Evolutionary conservation across 2,329 filamentous ascomycete genomes (phyloP), one percentile per base, ranked within the genome.

Genomic region (Amauroascus niger): DNA sequence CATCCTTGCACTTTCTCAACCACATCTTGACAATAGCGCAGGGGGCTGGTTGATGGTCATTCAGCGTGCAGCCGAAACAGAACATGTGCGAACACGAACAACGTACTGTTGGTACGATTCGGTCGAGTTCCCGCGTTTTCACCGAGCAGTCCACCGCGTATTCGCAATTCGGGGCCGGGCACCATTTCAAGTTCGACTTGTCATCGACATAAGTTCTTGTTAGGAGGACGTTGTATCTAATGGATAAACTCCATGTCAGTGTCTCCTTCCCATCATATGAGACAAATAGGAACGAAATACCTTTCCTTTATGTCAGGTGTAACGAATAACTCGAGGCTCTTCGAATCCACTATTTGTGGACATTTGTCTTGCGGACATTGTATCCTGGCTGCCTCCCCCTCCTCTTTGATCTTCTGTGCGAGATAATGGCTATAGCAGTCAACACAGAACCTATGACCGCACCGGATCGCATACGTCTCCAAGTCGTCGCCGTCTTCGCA

Each of bases 1-100:
- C 93, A 67, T 98, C 93, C 54, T 93, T 93, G 67, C 93, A 98
- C 68, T 98, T 98, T 76, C 96, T 95, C 11, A 98, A 71, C 93
- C 93, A 98, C 67, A 81, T 85, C 77, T 93, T 96, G 49, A 97
- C 91, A 49, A 98, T 73, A 24, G 83, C 79, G 68, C 93, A 98
- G 0, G 93, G 91, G 2, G 91, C 87, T 2, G 93, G 93, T 64
- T 95, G 91, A 65, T 98, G 93, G 64, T 98, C 93, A 58, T 79
- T 82, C 30, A 91, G 78, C 7, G 87, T 85, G 68, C 93, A 98
- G 16, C 93, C 93, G 64, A 98, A 98, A 72, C 93, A 98, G 73
- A 97, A 98, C 59, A 83, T 80, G 65, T 91, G 84, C 32, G 86
- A 83, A 70, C 93, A 96, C 2, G 77, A 75, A 67, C 93, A 98